Conservation (phyloP, 371 early-diverging fungal species). For the Furculomyces boomerangus region DNA sequence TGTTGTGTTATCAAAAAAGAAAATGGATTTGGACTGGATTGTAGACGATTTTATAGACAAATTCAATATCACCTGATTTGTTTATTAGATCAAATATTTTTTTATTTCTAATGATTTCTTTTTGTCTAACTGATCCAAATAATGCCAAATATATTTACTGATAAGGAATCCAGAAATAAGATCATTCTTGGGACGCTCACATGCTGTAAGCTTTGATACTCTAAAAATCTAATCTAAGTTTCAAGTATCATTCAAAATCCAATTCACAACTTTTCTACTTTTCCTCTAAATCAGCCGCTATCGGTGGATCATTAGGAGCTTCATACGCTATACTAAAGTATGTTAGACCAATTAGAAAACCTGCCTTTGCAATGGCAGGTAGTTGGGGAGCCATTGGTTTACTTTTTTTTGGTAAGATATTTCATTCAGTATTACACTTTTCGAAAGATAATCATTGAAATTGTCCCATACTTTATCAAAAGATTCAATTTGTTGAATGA, state of each 20-base stretch:
- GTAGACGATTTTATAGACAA: too few species aligned
- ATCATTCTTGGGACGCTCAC: background rate
- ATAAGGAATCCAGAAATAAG: background rate
- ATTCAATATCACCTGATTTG: too few species aligned
- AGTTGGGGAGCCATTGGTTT: constrained; percentile 2
- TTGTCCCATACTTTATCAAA: background rate
- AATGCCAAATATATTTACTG: constrained; percentile 3
- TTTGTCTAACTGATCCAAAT: too few species aligned
- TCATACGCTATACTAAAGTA: background rate
- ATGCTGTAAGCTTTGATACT: background rate
- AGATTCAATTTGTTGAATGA: background rate
- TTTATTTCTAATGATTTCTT: too few species aligned
- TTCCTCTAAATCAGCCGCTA: background rate
- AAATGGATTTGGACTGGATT: too few species aligned
- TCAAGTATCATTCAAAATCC: background rate
- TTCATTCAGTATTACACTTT: background rate
- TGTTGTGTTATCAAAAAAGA: too few species aligned
- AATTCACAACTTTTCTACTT: background rate
- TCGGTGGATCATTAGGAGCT: background rate
- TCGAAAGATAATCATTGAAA: background rate
- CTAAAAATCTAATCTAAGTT: background rate
- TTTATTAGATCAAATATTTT: too few species aligned
- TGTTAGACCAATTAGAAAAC: background rate
- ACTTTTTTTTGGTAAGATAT: background rate
- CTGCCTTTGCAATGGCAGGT: background rate